Evolutionary conservation across 2,329 filamentous ascomycete genomes (phyloP).

Genomic region (Exophiala bonariae): DNA sequence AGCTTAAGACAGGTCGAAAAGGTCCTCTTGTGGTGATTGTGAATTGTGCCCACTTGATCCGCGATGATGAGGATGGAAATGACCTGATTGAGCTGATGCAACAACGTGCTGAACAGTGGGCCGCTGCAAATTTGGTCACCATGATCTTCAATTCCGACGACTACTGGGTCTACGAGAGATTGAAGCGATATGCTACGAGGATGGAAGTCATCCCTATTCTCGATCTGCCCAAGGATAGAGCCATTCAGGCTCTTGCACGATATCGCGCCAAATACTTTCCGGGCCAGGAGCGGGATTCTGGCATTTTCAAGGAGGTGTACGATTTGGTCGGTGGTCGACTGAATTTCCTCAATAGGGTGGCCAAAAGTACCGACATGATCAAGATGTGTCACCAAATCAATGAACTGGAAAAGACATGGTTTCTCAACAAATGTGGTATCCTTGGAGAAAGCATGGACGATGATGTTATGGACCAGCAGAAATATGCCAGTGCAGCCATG

Average conservation of each 20-base stretch:
- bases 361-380: constrained; percentile 81
- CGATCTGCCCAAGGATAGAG: constrained; percentile 77
- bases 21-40: constrained; percentile 86
- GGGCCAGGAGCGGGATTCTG: constrained; percentile 54
- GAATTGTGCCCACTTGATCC: constrained; percentile 87
- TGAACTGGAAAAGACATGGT: constrained; percentile 72
- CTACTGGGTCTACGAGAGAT: constrained; percentile 95
- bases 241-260: constrained; percentile 71
- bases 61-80: constrained; percentile 89
- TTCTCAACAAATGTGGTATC: constrained; percentile 77
- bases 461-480: constrained; percentile 97
- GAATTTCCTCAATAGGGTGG: constrained; percentile 84
- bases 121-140: constrained; percentile 84
- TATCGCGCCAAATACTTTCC: constrained; percentile 79
- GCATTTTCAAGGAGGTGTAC: constrained; percentile 75
- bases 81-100: constrained; percentile 93
- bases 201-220: constrained; percentile 90
- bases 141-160: constrained; percentile 93
- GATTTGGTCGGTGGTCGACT: constrained; percentile 82
- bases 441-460: constrained; percentile 81
- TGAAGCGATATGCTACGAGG: constrained; percentile 88
- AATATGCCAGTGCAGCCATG: constrained; percentile 93
- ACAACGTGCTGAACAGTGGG: constrained; percentile 95
- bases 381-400: constrained; percentile 72
- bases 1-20: constrained; percentile 25